Conservation (phyloP, 2,329 filamentous ascomycete genomes). For the Achaetomium macrosporum region DNA sequence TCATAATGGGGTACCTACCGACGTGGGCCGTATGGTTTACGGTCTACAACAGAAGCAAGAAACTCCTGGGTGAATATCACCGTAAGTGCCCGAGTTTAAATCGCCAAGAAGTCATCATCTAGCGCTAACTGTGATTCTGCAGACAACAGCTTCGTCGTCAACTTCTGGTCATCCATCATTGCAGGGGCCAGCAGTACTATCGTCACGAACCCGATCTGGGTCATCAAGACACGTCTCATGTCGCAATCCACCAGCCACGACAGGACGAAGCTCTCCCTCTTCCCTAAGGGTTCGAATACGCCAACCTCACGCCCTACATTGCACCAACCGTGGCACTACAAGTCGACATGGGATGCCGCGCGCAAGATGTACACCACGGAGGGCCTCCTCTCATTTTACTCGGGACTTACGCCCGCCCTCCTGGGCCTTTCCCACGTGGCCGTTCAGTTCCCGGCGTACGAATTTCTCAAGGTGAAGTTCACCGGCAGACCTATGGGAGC, state of each 20-base stretch:
- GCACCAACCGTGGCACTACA: conserved; percentile 83
- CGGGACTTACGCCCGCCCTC: conserved; percentile 84
- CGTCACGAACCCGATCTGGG: conserved; percentile 97
- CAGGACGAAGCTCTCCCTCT: conserved; percentile 41
- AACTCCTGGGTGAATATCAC: conserved; percentile 60
- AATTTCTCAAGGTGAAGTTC: conserved; percentile 84
- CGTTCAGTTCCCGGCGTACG: conserved; percentile 94
- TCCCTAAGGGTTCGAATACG: conserved; percentile 46
- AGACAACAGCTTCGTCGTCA: conserved; percentile 73
- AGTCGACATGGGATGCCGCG: conserved; percentile 81
- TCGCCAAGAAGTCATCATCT: background rate
- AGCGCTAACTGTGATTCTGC: conserved; percentile 9
- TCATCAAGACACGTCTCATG: conserved; percentile 98
- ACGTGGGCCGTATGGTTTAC: conserved; percentile 99
- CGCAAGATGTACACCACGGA: conserved; percentile 93
- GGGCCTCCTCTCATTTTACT: conserved; percentile 88
- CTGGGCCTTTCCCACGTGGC: conserved; percentile 91
- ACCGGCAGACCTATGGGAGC: conserved; percentile 86
- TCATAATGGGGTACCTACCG: conserved; percentile 90
- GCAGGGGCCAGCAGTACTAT: conserved; percentile 91
- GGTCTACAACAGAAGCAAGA: conserved; percentile 87
- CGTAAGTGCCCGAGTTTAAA: conserved; percentile 39
- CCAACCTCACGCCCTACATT: conserved; percentile 50
- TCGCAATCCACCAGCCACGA: conserved; percentile 61
- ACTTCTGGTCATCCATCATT: conserved; percentile 83